phyloP scores from a whole-genome alignment of 202 grass and related monocot species.

The Elaeis oleifera region DNA sequence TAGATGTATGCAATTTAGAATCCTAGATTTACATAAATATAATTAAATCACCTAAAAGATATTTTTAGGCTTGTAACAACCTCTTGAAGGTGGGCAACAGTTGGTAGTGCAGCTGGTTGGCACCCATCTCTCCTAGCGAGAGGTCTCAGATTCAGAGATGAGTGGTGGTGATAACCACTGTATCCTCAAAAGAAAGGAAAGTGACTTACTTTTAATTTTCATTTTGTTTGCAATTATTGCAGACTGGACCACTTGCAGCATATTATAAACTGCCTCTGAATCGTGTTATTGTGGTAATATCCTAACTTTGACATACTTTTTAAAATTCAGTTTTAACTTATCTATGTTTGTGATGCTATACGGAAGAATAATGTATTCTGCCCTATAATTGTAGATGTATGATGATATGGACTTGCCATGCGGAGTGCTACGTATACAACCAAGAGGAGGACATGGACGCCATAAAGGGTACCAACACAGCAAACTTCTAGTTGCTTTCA shows the following conservation, averaged over 20 bases:
- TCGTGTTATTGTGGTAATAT: conserved; percentile 64
- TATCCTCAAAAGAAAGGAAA: neutral
- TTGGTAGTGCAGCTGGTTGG: no score
- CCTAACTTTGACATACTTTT: no score
- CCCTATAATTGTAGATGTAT: conserved; percentile 30
- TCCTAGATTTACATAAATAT: no score
- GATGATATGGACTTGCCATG: conserved; percentile 90
- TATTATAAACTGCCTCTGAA: conserved; percentile 93
- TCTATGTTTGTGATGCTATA: neutral
- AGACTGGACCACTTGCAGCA: conserved; percentile 82
- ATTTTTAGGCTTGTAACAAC: no score
- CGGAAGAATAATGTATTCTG: conserved; percentile 1
- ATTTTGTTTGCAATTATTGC: conserved; percentile 20
- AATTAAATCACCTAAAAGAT: no score
- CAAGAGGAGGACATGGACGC: conserved; percentile 76
- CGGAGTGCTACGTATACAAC: conserved; percentile 86
- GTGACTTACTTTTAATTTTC: neutral
- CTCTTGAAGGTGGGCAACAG: no score
- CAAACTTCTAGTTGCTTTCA: conserved; percentile 12
- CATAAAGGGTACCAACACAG: conserved; percentile 65
- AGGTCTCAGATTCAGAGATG: no score
- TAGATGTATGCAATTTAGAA: no score
- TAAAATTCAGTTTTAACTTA: neutral
- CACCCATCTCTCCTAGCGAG: no score
- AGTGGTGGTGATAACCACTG: no score